phyloP scores from a whole-genome alignment of 192 early-diverging fungal species.

The Podila horticola region DNA sequence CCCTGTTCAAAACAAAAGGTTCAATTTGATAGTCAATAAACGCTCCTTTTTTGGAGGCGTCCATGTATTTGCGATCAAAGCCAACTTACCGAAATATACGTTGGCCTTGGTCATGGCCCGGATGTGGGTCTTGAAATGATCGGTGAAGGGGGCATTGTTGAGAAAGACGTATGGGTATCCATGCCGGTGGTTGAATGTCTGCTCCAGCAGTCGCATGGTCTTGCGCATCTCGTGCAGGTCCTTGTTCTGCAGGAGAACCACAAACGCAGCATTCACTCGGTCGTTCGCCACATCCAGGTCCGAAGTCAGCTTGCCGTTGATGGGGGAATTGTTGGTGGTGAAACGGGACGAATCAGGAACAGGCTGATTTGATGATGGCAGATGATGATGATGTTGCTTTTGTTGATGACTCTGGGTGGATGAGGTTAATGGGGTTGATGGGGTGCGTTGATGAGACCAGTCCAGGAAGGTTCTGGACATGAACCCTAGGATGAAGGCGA shows the following conservation, averaged over 20 bases:
- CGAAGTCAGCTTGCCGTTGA: background rate
- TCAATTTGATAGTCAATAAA: too few species aligned
- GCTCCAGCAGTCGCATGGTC: conserved; percentile 76
- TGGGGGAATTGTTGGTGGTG: too few species aligned
- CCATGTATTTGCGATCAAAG: background rate
- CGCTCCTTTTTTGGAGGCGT: too few species aligned
- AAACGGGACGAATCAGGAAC: too few species aligned
- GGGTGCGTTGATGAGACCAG: background rate
- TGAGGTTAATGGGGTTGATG: background rate
- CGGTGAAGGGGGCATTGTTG: conserved; percentile 80
- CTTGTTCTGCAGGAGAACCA: conserved; percentile 76
- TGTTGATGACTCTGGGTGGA: background rate
- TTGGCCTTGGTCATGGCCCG: conserved; percentile 32
- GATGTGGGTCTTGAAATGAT: conserved; percentile 72
- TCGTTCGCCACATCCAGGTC: conserved; percentile 1
- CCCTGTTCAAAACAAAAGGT: conserved; percentile 45
- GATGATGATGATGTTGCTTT: background rate
- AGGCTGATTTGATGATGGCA: background rate
- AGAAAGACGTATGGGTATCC: conserved; percentile 88
- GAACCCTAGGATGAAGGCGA: conserved; percentile 31
- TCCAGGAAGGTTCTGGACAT: background rate
- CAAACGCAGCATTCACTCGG: conserved; percentile 73
- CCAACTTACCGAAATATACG: conserved; percentile 28
- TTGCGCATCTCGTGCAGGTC: conserved; percentile 73
- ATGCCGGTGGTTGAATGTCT: conserved; percentile 77